Conservation (phyloP, 192 early-diverging fungal species). For the Spinellus fusiger region DNA sequence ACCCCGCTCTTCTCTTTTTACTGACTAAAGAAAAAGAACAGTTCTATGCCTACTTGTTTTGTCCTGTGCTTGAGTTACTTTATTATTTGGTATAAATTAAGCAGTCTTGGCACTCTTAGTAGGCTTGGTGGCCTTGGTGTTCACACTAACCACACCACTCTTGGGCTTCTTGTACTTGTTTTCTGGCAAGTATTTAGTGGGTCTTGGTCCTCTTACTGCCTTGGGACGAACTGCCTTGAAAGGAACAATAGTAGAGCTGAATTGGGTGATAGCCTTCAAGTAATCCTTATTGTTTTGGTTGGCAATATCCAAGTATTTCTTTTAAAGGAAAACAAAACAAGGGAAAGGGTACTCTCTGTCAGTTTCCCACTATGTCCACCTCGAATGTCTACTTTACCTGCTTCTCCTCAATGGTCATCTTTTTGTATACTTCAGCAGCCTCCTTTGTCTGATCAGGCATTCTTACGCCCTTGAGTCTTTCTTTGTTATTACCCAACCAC, state of each 20-base stretch:
- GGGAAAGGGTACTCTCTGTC: background rate
- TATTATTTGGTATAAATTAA: background rate
- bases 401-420: background rate
- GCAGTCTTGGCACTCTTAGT: background rate
- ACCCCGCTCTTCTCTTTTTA: background rate
- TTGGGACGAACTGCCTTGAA: too few relatives aligned
- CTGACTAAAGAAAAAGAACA: background rate
- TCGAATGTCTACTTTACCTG: conserved; percentile 1
- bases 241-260: too few relatives aligned
- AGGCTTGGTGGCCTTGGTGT: background rate
- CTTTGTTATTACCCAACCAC: conserved; percentile 7
- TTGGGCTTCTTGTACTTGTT: too few relatives aligned
- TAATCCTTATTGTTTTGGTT: too few relatives aligned
- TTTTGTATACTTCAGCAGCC: background rate
- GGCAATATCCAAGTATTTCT: too few relatives aligned
- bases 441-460: background rate
- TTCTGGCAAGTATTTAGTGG: too few relatives aligned
- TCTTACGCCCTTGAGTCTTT: background rate
- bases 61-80: background rate
- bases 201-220: too few relatives aligned
- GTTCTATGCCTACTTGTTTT: background rate
- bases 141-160: background rate
- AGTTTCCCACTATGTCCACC: background rate
- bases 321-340: background rate
- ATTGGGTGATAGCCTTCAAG: too few relatives aligned